Conservation (phyloP, 768 basidiomycete species). For the Xerocomellus intermedius region DNA sequence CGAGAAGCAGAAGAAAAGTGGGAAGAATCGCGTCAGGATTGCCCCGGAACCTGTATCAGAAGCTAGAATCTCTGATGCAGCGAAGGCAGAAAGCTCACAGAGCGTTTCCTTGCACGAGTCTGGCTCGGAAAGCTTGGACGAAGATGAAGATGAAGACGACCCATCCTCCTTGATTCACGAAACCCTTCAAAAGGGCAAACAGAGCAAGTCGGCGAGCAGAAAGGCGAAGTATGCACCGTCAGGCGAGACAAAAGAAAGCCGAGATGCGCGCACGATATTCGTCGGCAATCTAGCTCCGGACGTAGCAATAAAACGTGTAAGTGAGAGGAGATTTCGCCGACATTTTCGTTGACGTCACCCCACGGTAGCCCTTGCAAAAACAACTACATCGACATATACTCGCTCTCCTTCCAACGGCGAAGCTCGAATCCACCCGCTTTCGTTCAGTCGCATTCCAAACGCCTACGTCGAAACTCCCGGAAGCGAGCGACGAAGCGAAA, state of each 20-base stretch:
- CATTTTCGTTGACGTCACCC: background rate
- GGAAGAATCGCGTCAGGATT: slow-evolving; percentile 4
- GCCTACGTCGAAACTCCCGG: slow-evolving; percentile 66
- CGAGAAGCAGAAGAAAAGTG: slow-evolving; percentile 15
- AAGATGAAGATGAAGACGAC: slow-evolving; percentile 31
- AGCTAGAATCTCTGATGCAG: background rate
- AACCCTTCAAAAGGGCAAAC: slow-evolving; percentile 38
- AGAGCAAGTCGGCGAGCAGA: slow-evolving; percentile 25
- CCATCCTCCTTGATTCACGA: slow-evolving; percentile 60
- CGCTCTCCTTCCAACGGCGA: slow-evolving; percentile 64
- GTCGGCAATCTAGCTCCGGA: slow-evolving; percentile 84
- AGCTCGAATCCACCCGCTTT: slow-evolving; percentile 91
- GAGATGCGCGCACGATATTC: slow-evolving; percentile 85
- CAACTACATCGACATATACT: slow-evolving; percentile 77
- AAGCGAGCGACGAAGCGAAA: slow-evolving; percentile 33
- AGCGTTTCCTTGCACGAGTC: slow-evolving; percentile 22
- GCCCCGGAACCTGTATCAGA: background rate
- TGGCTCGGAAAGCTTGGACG: slow-evolving; percentile 27
- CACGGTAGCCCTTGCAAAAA: slow-evolving; percentile 64
- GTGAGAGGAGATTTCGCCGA: slow-evolving; percentile 20
- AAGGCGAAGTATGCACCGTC: slow-evolving; percentile 53
- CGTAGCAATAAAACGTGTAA: slow-evolving; percentile 72
- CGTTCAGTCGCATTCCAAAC: slow-evolving; percentile 89
- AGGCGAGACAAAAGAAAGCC: slow-evolving; percentile 70
- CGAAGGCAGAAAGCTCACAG: slow-evolving; percentile 1